Evolutionary conservation across 73 alveolate species (phyloP).

Genomic region (Paraurostyla sp.): DNA sequence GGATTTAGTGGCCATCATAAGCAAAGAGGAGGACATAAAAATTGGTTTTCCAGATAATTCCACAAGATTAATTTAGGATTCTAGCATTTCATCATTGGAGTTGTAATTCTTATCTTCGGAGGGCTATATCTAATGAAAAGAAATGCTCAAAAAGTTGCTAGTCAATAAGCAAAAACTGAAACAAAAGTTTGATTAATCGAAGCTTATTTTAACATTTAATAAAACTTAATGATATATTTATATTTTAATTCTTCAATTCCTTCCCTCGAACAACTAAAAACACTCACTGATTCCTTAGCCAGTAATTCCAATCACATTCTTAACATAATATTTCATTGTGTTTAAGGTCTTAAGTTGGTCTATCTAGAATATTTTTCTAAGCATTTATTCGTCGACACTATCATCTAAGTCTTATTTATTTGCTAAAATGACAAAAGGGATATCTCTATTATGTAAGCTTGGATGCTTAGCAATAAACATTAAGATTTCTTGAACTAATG

Average conservation of each 20-base stretch:
- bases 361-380: constrained; percentile 37
- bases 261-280: constrained; percentile 57
- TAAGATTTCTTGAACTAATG: constrained; percentile 68
- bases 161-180: no score
- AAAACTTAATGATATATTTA: background rate
- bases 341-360: constrained; percentile 41
- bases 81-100: no score
- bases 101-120: no score
- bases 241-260: constrained; percentile 17
- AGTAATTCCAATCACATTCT: constrained; percentile 40
- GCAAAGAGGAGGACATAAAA: no score
- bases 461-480: constrained; percentile 50
- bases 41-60: no score
- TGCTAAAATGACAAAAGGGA: constrained; percentile 60
- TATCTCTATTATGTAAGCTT: background rate
- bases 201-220: background rate
- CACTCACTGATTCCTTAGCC: constrained; percentile 63
- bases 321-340: constrained; percentile 47
- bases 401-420: constrained; percentile 60
- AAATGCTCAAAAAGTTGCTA: no score
- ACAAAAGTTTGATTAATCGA: background rate
- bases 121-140: no score
- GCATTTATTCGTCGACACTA: constrained; percentile 29
- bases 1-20: no score
- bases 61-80: no score